phyloP scores from a whole-genome alignment of 768 basidiomycete genomes.

The Lactarius hatsudake region DNA sequence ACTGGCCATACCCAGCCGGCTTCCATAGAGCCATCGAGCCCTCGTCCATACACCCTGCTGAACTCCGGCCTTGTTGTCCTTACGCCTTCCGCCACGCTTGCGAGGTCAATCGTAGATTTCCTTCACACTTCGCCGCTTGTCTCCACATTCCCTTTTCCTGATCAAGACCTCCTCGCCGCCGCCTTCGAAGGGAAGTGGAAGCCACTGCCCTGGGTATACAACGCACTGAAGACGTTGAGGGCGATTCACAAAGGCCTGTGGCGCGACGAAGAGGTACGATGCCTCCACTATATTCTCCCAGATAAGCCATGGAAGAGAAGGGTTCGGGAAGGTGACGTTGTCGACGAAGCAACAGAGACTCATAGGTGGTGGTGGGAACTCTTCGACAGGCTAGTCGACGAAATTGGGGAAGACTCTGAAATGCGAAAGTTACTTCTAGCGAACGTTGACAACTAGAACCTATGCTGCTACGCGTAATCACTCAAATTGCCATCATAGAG shows the following conservation, averaged over 20 bases:
- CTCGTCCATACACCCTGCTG: conserved; percentile 76
- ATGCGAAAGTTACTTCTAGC: conserved; percentile 51
- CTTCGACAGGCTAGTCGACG: conserved; percentile 42
- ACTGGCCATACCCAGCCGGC: conserved; percentile 48
- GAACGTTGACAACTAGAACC: conserved; percentile 41
- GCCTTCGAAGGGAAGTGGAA: conserved; percentile 78
- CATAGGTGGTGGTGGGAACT: conserved; percentile 83
- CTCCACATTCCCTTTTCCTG: conserved; percentile 68
- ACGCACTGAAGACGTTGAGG: conserved; percentile 87
- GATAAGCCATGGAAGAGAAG: conserved; percentile 84
- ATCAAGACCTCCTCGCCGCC: conserved; percentile 87
- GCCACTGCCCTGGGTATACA: conserved; percentile 83
- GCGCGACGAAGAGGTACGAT: conserved; percentile 81
- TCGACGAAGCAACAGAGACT: conserved; percentile 50
- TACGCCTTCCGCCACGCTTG: conserved; percentile 60
- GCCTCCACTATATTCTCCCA: conserved; percentile 81
- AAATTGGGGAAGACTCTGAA: conserved; percentile 46
- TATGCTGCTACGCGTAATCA: background rate
- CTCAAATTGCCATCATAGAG: background rate
- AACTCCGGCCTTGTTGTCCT: conserved; percentile 91
- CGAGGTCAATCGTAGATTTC: conserved; percentile 52
- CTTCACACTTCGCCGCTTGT: conserved; percentile 56
- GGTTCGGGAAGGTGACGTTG: conserved; percentile 39
- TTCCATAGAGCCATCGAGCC: conserved; percentile 42
- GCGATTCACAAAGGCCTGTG: conserved; percentile 70